Base-by-base conservation (phyloP, 2,329 filamentous ascomycete species). In the Talaromyces albobiverticillius region DNA sequence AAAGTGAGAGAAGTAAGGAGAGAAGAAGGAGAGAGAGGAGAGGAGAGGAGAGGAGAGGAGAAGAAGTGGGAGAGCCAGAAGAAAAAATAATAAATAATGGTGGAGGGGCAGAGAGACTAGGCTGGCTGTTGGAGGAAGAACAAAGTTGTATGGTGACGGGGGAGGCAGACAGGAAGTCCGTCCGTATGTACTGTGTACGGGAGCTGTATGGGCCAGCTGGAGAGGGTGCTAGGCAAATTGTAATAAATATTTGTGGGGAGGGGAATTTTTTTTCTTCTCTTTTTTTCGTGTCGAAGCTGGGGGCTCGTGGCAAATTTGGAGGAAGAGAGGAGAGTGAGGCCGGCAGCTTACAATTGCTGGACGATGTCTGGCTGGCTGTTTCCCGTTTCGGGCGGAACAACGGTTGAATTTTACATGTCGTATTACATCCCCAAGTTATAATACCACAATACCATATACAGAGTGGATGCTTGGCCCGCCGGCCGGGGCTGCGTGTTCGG, bases 31-130 rank as follows among this genome's bases (percentile, higher is more conserved):
- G 32, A 32, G 32, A 46, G 16, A 46, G 26, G 11, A 36, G 22
- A 55, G 25, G 34, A 31, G 34, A n/a, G n/a, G n/a, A n/a, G n/a
- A n/a, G 26, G 41, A 46, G 40, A 32, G 22, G 25, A 11, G 32
- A 23, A 50, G 29, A 43, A 46, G 43, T 31, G 23, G 46, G 23
- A 31, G 46, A 38, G 9, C 25, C 32, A 14, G 14, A 26, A 41
- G 34, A 46, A 51, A 51, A 29, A 38, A 48, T 36, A 49, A 54
- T 45, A 46, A 52, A 52, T 45, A 40, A 32, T 52, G 50, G 22
- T 45, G 38, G 50, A 52, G 50, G 50, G 50, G 49, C 49, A 51
- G 49, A 42, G 14, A 29, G 29, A 32, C 32, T 41, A 41, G 47
- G 34, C 49, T 29, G 53, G 53, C 18, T 36, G 40, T 14, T 18